phyloP scores from a whole-genome alignment of 805 yeast genomes.

The Myxozyma neglecta region DNA sequence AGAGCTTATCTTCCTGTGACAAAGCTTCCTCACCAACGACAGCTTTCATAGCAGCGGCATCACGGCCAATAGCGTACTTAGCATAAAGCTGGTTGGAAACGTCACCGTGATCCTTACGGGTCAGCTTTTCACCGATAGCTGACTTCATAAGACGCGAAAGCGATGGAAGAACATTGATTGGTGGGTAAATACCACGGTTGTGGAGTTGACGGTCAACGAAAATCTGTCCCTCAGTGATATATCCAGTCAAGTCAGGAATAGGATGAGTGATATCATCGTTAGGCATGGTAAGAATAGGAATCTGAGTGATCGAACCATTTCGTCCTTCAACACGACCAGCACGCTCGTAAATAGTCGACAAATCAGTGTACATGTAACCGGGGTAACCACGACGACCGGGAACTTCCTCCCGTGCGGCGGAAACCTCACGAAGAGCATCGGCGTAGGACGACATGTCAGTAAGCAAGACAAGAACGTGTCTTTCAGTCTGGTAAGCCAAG shows the following conservation, averaged over 20 bases:
- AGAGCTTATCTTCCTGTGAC: constrained; percentile 95
- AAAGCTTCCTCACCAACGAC: constrained; percentile 99
- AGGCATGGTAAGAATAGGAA: constrained; percentile 99
- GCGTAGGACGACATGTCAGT: constrained; percentile 99
- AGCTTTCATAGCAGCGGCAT: constrained; percentile 99
- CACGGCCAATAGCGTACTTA: constrained; percentile 98
- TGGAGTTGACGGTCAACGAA: constrained; percentile 93
- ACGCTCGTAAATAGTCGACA: constrained; percentile 97
- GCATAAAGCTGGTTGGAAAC: constrained; percentile 98
- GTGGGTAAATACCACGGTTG: constrained; percentile 98
- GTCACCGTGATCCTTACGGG: constrained; percentile 99
- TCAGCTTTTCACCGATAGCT: constrained; percentile 99
- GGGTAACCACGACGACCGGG: constrained; percentile 99
- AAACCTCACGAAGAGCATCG: constrained; percentile 98
- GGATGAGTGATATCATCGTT: constrained; percentile 99
- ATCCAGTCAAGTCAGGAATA: constrained; percentile 99
- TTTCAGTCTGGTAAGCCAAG: constrained; percentile 97
- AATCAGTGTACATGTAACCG: constrained; percentile 99
- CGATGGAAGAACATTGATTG: constrained; percentile 96
- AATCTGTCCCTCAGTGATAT: constrained; percentile 98
- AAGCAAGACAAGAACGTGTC: constrained; percentile 95
- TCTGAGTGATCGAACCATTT: constrained; percentile 98
- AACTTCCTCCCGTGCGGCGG: constrained; percentile 99
- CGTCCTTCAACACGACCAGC: constrained; percentile 99
- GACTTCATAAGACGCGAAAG: constrained; percentile 97